Evolutionary conservation across 2,329 filamentous ascomycete genomes (phyloP).

Genomic region (Bipolaris bicolor): DNA sequence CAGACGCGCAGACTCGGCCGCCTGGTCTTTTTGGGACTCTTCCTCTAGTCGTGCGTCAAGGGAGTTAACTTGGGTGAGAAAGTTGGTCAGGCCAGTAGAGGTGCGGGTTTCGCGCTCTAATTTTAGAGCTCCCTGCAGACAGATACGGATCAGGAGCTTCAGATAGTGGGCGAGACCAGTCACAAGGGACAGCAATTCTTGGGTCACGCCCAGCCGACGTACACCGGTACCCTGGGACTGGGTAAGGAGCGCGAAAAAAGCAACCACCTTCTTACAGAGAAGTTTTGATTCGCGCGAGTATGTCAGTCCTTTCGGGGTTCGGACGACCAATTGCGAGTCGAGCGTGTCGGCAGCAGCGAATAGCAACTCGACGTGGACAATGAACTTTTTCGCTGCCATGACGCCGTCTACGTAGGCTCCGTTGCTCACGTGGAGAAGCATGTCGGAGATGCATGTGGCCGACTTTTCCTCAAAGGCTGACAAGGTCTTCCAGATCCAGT

Average conservation of each 20-base stretch:
- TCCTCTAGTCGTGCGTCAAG: constrained; percentile 65
- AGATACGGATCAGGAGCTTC: constrained; percentile 96
- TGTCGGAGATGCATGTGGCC: constrained; percentile 97
- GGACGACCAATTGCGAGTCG: constrained; percentile 71
- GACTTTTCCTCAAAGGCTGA: constrained; percentile 98
- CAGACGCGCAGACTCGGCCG: constrained; percentile 51
- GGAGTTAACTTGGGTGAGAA: constrained; percentile 81
- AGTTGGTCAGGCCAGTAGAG: constrained; percentile 77
- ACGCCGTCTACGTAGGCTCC: constrained; percentile 95
- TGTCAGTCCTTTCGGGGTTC: constrained; percentile 80
- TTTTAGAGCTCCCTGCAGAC: constrained; percentile 88
- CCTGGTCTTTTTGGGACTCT: constrained; percentile 49
- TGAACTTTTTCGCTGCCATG: constrained; percentile 93
- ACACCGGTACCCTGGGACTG: constrained; percentile 93
- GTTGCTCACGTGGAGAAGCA: constrained; percentile 98
- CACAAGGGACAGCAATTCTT: constrained; percentile 95
- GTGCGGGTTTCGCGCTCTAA: constrained; percentile 83
- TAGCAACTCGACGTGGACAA: constrained; percentile 91
- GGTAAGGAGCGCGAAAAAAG: constrained; percentile 93
- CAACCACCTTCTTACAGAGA: constrained; percentile 99
- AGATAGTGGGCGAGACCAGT: constrained; percentile 96
- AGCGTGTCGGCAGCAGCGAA: constrained; percentile 88
- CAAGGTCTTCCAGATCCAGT: constrained; percentile 96
- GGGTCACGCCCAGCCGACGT: constrained; percentile 90
- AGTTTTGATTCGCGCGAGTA: constrained; percentile 97